Percentiles rank a stretch among this genome's conserved stretches.
These are phyloP conservation scores for Paspalum vaginatum DNA, from an alignment of 176 grass and related monocot species.

Conservation along the genomic window DNA sequence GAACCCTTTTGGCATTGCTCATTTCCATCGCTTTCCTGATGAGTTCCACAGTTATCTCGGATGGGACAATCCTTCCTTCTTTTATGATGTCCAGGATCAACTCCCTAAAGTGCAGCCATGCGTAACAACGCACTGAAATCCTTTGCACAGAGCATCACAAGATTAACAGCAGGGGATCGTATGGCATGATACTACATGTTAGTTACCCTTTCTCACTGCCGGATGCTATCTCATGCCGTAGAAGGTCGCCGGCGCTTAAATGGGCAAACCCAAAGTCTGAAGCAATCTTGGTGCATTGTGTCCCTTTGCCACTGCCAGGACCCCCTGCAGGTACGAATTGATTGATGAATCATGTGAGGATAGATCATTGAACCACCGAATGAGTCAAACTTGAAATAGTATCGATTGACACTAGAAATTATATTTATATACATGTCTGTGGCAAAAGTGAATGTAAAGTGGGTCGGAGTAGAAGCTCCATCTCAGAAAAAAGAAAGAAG, in stretches of 20 bases:
- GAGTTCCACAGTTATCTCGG: slow-evolving; percentile 84
- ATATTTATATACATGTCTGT: not conserved
- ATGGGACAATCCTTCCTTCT: slow-evolving; percentile 93
- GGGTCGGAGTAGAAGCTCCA: not conserved
- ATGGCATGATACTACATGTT: not conserved
- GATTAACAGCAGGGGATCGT: not conserved
- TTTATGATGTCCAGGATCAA: slow-evolving; percentile 74
- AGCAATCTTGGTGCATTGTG: slow-evolving; percentile 90
- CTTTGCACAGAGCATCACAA: not conserved
- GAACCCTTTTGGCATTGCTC: slow-evolving; percentile 59
- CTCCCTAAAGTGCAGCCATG: slow-evolving; percentile 52
- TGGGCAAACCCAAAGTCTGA: slow-evolving; percentile 80
- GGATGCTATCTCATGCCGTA: slow-evolving; percentile 78
- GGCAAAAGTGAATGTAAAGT: slow-evolving; percentile 10
- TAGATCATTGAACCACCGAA: not conserved
- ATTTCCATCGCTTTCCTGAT: slow-evolving; percentile 73
- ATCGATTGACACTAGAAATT: not conserved
- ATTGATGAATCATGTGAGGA: not conserved
- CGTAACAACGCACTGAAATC: not conserved
- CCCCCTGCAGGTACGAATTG: slow-evolving; percentile 49
- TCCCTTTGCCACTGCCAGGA: slow-evolving; percentile 94
- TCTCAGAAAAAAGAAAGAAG: not conserved
- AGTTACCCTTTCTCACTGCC: slow-evolving; percentile 73
- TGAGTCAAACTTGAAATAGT: not conserved
- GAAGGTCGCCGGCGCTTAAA: slow-evolving; percentile 82